Evolutionary conservation across 768 basidiomycete species (phyloP).

Genomic region (Dendrothele bispora): DNA sequence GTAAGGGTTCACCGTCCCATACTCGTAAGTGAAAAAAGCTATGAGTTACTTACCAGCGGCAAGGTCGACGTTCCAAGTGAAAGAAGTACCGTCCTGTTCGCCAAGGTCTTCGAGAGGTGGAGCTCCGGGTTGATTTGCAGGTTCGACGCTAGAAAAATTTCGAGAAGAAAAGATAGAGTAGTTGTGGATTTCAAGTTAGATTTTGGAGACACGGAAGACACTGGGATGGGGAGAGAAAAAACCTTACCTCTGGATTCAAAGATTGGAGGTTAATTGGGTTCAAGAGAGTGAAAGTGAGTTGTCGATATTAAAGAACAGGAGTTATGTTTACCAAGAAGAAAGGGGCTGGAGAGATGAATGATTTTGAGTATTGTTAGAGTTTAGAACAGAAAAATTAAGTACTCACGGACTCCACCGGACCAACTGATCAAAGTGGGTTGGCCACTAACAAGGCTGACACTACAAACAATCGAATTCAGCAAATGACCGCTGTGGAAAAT

Average conservation of each 20-base stretch:
- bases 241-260: no score
- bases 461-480: slow-evolving; percentile 2
- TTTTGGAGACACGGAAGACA: no score
- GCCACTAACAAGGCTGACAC: slow-evolving; percentile 43
- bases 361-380: neutral
- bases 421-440: slow-evolving; percentile 55
- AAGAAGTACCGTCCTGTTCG: neutral
- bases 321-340: slow-evolving; percentile 58
- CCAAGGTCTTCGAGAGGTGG: neutral
- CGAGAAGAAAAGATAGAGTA: neutral
- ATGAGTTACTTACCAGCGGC: neutral
- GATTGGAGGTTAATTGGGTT: no score
- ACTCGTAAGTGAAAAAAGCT: neutral
- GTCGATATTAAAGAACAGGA: neutral
- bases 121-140: neutral
- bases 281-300: no score
- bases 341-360: slow-evolving; percentile 53
- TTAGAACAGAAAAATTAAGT: neutral
- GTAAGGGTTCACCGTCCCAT: no score
- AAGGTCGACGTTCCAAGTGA: neutral
- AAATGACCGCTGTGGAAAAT: neutral
- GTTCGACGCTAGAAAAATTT: neutral
- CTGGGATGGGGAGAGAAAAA: no score
- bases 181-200: no score
- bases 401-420: slow-evolving; percentile 57